Conservation (phyloP, 2,329 filamentous ascomycete genomes). For the Fusarium succisae region DNA sequence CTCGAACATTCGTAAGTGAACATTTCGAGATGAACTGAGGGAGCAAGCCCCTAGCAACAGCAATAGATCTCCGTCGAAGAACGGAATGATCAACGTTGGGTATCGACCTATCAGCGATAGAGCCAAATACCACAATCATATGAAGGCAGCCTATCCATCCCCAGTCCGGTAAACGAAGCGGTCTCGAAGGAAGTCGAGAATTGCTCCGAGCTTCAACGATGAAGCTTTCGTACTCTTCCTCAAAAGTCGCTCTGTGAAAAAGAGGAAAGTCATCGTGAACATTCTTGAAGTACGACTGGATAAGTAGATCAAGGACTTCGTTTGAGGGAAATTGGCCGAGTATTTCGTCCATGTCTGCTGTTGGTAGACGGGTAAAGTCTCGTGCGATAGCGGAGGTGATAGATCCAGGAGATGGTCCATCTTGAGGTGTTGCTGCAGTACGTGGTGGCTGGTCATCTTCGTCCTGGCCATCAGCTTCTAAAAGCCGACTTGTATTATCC, state of each 20-base stretch:
- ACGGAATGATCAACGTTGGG: constrained; percentile 41
- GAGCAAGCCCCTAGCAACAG: background rate
- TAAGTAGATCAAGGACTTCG: constrained; percentile 43
- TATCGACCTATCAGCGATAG: constrained; percentile 41
- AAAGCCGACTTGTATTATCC: constrained; percentile 28
- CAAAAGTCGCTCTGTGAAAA: constrained; percentile 48
- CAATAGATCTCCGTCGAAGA: constrained; percentile 34
- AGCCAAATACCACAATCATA: constrained; percentile 51
- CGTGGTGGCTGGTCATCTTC: constrained; percentile 15
- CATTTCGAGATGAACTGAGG: constrained; percentile 36
- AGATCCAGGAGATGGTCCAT: constrained; percentile 39
- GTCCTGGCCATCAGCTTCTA: constrained; percentile 25
- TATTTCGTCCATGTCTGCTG: constrained; percentile 43
- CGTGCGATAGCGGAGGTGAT: constrained; percentile 42
- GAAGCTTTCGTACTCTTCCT: constrained; percentile 47
- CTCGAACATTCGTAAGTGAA: constrained; percentile 23
- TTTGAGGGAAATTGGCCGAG: constrained; percentile 42
- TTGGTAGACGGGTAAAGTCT: constrained; percentile 41
- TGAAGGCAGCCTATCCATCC: constrained; percentile 50
- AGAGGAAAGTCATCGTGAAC: constrained; percentile 50
- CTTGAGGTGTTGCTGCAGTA: background rate
- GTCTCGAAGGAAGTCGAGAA: background rate
- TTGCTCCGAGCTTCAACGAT: constrained; percentile 32
- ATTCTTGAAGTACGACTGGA: constrained; percentile 48
- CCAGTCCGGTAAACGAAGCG: constrained; percentile 39